These are phyloP conservation scores for Phytopythium delawarense DNA, from an alignment of 352 stramenopile species.

Conservation along the genomic window DNA sequence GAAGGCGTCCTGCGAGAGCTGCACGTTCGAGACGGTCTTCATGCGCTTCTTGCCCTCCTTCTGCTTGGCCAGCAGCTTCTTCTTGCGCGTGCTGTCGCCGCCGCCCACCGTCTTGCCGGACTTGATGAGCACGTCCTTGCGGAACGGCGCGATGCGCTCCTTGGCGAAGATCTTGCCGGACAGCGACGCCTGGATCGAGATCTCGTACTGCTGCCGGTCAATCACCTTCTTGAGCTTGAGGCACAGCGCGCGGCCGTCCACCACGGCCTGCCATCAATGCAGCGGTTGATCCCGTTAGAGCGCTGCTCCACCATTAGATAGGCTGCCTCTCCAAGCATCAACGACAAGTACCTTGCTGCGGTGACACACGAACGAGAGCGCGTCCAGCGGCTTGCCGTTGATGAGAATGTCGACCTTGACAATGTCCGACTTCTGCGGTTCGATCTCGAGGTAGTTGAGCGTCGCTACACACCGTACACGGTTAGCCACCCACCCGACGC, in stretches of 20 bases:
- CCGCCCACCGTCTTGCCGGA: conserved; percentile 95
- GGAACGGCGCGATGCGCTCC: conserved; percentile 95
- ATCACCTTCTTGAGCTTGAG: conserved; percentile 97
- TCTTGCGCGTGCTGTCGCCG: conserved; percentile 97
- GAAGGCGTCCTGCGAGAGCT: conserved; percentile 97
- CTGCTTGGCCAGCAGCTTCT: conserved; percentile 99
- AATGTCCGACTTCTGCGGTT: conserved; percentile 91
- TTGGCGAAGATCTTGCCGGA: conserved; percentile 96
- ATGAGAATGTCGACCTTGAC: conserved; percentile 94
- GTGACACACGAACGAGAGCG: conserved; percentile 97
- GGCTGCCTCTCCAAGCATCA: neutral
- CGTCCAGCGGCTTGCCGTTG: conserved; percentile 94
- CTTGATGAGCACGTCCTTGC: conserved; percentile 96
- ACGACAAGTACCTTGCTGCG: conserved; percentile 55
- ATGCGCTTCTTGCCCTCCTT: conserved; percentile 98
- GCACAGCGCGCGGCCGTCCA: conserved; percentile 86
- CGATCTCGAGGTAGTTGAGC: conserved; percentile 93
- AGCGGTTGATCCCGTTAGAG: neutral
- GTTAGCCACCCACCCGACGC: neutral
- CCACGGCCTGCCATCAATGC: conserved; percentile 2
- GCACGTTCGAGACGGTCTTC: conserved; percentile 95
- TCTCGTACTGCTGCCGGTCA: conserved; percentile 97
- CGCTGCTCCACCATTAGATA: too few relatives aligned
- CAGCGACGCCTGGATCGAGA: conserved; percentile 97
- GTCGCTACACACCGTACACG: conserved; percentile 35